A percentile compares a stretch with the other conserved stretches of the same genome.
Conservation (phyloP, 306 rosid species). For the Ceratonia siliqua region DNA sequence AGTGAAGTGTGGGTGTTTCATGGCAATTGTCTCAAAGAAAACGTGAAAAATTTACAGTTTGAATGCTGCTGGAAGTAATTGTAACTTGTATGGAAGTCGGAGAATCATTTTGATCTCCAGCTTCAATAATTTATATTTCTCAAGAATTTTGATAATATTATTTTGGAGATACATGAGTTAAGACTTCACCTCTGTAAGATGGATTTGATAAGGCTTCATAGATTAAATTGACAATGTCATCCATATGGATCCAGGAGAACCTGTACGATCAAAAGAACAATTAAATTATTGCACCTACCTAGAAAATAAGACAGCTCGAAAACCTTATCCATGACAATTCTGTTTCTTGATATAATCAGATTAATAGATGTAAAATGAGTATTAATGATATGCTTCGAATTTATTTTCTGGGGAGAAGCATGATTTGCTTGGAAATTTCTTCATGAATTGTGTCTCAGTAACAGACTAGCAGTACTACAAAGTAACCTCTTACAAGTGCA, state of each 20-base stretch:
- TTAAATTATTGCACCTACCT: slow-evolving; percentile 7
- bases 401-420: too few species aligned
- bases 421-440: too few species aligned
- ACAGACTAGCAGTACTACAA: slow-evolving; percentile 18
- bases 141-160: not conserved
- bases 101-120: not conserved
- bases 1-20: too few species aligned
- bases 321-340: slow-evolving; percentile 9
- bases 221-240: slow-evolving; percentile 84
- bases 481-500: slow-evolving; percentile 19
- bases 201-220: slow-evolving; percentile 90
- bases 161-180: slow-evolving; percentile 16
- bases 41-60: too few species aligned
- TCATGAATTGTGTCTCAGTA: too few species aligned
- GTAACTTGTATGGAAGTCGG: not conserved
- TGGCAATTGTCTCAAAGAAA: too few species aligned
- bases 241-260: slow-evolving; percentile 99
- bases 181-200: slow-evolving; percentile 69
- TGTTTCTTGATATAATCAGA: slow-evolving; percentile 10
- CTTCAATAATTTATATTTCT: not conserved
- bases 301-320: not conserved
- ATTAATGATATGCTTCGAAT: not conserved
- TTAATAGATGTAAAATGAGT: not conserved
- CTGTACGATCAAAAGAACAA: slow-evolving; percentile 37
- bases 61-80: not conserved